A percentile compares a stretch with the other conserved stretches of the same genome.
phyloP scores from a whole-genome alignment of 257 asterid genomes.

The Linaria vulgaris region DNA sequence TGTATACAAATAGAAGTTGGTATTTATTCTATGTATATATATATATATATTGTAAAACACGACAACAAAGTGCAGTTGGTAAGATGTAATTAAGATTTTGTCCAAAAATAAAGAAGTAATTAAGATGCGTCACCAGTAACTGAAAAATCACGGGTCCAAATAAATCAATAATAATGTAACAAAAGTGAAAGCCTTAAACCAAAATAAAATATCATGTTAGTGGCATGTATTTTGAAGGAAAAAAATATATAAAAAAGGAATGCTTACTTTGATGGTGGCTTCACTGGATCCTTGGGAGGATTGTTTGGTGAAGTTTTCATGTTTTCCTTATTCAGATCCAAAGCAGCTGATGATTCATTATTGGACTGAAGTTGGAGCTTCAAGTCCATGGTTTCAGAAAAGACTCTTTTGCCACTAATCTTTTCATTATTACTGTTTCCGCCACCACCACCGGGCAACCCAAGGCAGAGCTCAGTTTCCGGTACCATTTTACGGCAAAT shows the following conservation, averaged over 20 bases:
- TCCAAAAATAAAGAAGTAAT: too few relatives aligned
- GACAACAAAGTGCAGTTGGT: too few relatives aligned
- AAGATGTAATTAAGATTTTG: too few relatives aligned
- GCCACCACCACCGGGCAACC: constrained; percentile 45
- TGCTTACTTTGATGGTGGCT: constrained; percentile 60
- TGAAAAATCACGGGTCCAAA: too few relatives aligned
- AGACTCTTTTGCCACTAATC: constrained; percentile 49
- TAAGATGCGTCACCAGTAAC: too few relatives aligned
- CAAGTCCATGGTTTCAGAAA: constrained; percentile 61
- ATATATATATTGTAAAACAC: too few relatives aligned
- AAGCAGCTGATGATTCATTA: constrained; percentile 21
- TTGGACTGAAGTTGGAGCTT: constrained; percentile 49
- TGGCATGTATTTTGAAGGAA: too few relatives aligned
- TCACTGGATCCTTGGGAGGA: constrained; percentile 43
- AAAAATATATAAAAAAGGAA: not conserved
- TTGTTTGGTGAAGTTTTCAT: constrained; percentile 29
- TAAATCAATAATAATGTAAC: too few relatives aligned
- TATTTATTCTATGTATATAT: too few relatives aligned
- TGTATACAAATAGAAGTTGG: too few relatives aligned
- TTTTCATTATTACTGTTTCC: constrained; percentile 26
- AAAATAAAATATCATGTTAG: too few relatives aligned
- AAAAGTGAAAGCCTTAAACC: too few relatives aligned
- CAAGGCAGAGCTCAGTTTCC: constrained; percentile 52
- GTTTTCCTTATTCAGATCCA: constrained; percentile 37
- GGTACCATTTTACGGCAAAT: not conserved